phyloP scores from a whole-genome alignment of 768 basidiomycete species.

The Mrakia gelida region DNA sequence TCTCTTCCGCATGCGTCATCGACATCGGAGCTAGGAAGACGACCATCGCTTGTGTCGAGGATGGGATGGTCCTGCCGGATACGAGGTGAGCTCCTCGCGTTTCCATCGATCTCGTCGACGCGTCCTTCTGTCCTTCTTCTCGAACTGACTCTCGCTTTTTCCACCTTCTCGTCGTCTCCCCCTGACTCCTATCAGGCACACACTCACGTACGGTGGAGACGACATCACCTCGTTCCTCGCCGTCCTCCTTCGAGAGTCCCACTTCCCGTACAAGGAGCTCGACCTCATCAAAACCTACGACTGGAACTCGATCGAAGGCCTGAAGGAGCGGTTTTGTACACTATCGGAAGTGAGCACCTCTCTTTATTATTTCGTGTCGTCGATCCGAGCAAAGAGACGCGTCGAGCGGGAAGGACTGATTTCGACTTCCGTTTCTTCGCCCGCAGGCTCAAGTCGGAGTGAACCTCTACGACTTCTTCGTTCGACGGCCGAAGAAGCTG shows the following conservation, averaged over 20 bases:
- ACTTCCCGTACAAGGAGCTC: constrained; percentile 82
- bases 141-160: neutral
- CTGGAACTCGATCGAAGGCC: constrained; percentile 85
- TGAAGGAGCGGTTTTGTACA: constrained; percentile 79
- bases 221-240: constrained; percentile 88
- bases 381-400: neutral
- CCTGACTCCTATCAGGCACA: constrained; percentile 52
- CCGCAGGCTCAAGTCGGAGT: constrained; percentile 63
- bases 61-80: constrained; percentile 80
- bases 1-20: constrained; percentile 91
- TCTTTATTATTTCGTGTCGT: neutral
- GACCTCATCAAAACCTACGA: constrained; percentile 74
- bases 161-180: neutral
- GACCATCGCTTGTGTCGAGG: constrained; percentile 88
- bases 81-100: constrained; percentile 58
- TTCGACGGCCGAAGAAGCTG: constrained; percentile 66
- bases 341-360: constrained; percentile 67
- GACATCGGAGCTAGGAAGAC: constrained; percentile 84
- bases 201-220: constrained; percentile 83
- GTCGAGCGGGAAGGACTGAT: neutral
- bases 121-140: neutral
- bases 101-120: too few relatives aligned
- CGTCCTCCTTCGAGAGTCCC: constrained; percentile 69
- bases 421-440: neutral
- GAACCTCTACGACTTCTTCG: constrained; percentile 84